A percentile compares a stretch with the other conserved stretches of the same genome.
Evolutionary conservation across 2,329 filamentous ascomycete species (phyloP).

Genomic region (Sclerotinia minor): DNA sequence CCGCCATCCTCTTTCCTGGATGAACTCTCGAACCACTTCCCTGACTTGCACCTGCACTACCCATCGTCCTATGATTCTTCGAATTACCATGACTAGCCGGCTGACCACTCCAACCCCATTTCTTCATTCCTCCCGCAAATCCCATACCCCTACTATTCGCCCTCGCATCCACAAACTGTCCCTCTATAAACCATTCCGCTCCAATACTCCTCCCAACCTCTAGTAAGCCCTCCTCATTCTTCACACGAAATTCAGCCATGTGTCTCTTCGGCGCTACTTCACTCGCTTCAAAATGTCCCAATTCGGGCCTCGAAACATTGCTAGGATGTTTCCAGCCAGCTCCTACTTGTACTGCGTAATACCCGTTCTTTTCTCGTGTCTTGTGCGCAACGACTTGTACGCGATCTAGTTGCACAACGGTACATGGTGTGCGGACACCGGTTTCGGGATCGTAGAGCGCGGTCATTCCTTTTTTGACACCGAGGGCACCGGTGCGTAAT

Average conservation of each 20-base stretch:
- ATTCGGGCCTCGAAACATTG: constrained; percentile 77
- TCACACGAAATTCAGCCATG: constrained; percentile 85
- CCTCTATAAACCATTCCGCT: constrained; percentile 88
- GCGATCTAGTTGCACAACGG: constrained; percentile 88
- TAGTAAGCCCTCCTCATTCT: constrained; percentile 68
- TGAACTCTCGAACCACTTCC: constrained; percentile 88
- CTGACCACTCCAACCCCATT: constrained; percentile 86
- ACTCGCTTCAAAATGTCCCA: constrained; percentile 85
- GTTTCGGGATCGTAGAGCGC: constrained; percentile 78
- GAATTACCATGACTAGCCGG: constrained; percentile 93
- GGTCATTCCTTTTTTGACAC: constrained; percentile 94
- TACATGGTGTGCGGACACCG: constrained; percentile 78
- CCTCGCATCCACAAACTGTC: constrained; percentile 86
- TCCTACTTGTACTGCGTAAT: constrained; percentile 92
- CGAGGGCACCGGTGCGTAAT: constrained; percentile 76
- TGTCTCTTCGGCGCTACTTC: constrained; percentile 81
- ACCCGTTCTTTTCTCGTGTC: constrained; percentile 77
- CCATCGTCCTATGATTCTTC: constrained; percentile 87
- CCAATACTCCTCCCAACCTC: constrained; percentile 72
- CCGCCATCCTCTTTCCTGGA: constrained; percentile 97
- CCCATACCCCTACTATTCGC: constrained; percentile 83
- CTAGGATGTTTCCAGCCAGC: constrained; percentile 69
- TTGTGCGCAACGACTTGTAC: constrained; percentile 89
- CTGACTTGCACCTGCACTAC: constrained; percentile 85
- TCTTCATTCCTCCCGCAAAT: constrained; percentile 97